Evolutionary conservation across 1,284 basidiomycete genomes (phyloP), one percentile per base, ranked within the genome.

Genomic region (Tilletia setariae): DNA sequence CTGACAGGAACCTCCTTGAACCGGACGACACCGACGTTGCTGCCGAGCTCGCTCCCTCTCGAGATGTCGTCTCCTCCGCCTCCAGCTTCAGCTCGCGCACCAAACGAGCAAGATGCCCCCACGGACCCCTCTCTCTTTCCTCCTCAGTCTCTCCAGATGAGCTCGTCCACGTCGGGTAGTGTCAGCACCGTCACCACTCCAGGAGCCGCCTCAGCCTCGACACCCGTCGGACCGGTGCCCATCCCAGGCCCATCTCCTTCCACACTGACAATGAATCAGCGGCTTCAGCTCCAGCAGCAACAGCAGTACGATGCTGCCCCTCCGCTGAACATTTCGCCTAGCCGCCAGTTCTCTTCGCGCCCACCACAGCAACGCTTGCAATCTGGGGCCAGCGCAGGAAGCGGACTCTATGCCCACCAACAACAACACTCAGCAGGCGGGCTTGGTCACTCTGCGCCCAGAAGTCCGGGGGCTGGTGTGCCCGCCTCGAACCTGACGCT

Each of bases 401-500:
- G 56, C 56, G 7, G 56, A 30, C 25, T 25, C 1, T 32, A 32
- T 25, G 23, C 56, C 56, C 19, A 19, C 32, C 56, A 25, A 1
- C 56, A 61, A 16, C 51, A 53, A 28, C 51, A 59, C 35, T 35
- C 30, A 23, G 25, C 67, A 30, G 59, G 25, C 19, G 9, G 28
- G 25, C 32, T n/a, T 32, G 30, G 30, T 16, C 65, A 23, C 21
- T 23, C 40, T 21, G 19, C 49, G 13, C 67, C 25, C 43, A 25
- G 43, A 64, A 63, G 65, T 35, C 67, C 59, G n/a, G 21, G 23
- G 4, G n/a, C 49, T 11, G 40, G 30, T 32, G 25, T 23, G 25
- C 32, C 32, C 25, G 19, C 35, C 21, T 35, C 71, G 16, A 69
- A 69, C 19, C 70, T 69, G n/a, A 73, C 76, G 49, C 74, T 73